Base-by-base conservation (phyloP, 768 basidiomycete species). In the Suillus brevipes region DNA sequence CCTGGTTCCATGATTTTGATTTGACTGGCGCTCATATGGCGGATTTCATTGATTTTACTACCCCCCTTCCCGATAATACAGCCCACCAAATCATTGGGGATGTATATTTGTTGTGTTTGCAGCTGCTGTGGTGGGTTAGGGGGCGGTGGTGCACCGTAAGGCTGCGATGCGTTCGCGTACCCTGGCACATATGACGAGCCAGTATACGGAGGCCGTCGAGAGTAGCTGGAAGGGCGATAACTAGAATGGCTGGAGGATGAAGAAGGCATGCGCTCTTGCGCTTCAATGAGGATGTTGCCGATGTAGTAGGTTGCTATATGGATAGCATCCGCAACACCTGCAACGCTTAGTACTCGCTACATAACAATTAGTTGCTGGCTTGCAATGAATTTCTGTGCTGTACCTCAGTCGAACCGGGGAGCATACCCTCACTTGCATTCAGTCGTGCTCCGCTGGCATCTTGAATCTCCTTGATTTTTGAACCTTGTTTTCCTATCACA, bases 271-370 rank as follows among this genome's bases (percentile, higher is more conserved):
- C 90, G 89, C 67, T 94, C 92, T 74, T 94, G 90, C 7, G 94
- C 90, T 75, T 97, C 95, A 69, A 97, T 91, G 62, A 99, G 88
- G 72, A 99, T 97, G 68, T 95, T 98, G 63, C 97, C 97, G 67
- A 99, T 96, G 77, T 99, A 99, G 80, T 99, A 99, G 4, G 97
- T 98, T 47, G 97, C 97, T 67, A 99, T 99, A 77, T 99, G 97
- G 64, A 99, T 95, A 37, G 97, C 97, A 75, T 99, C 97, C 25
- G 97, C 97, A 60, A 99, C 97, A 43, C 97, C 97, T 28, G 97
- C 95, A 43, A 99, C 97, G 70, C 95, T 97, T 61, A 99, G 85
- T 31, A 99, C 95, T 64, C 97, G 94, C 96, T 98, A 75, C 18
- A 62, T 66, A 70, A 63, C 23, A 53, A 60, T 62, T 40, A 64